Conservation (phyloP, 129 eudicot species). For the Lonicera japonica region DNA sequence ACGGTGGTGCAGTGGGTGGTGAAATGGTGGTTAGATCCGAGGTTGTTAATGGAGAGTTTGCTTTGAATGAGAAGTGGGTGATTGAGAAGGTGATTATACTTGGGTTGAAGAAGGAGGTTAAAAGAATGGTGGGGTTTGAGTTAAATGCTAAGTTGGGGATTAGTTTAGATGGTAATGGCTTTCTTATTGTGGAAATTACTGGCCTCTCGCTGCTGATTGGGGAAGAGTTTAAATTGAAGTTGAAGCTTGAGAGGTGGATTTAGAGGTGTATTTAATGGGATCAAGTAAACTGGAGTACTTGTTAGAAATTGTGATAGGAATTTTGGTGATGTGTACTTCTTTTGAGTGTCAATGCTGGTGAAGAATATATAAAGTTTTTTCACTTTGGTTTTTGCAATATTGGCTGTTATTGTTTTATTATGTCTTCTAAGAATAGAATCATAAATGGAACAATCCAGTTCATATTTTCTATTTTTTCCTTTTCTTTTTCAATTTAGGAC, state of each 20-base stretch:
- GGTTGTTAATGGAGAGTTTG: slow-evolving; percentile 55
- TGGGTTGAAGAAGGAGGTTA: slow-evolving; percentile 42
- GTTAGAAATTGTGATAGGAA: too few relatives aligned
- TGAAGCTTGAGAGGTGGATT: slow-evolving; percentile 8
- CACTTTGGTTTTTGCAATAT: too few relatives aligned
- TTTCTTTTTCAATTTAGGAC: too few relatives aligned
- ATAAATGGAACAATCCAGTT: too few relatives aligned
- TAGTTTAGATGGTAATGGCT: slow-evolving; percentile 17
- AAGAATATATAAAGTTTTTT: neutral
- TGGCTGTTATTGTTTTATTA: too few relatives aligned
- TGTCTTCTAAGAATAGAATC: too few relatives aligned
- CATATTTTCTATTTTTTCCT: too few relatives aligned
- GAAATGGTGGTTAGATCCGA: slow-evolving; percentile 30
- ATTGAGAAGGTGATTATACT: slow-evolving; percentile 56
- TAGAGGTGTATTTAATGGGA: too few relatives aligned
- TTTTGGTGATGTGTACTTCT: too few relatives aligned
- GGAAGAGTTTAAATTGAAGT: slow-evolving; percentile 36
- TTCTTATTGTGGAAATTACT: slow-evolving; percentile 27
- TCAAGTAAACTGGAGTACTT: too few relatives aligned
- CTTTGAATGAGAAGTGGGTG: slow-evolving; percentile 39
- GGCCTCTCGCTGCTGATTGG: slow-evolving; percentile 44
- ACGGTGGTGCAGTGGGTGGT: slow-evolving; percentile 14
- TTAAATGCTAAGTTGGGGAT: neutral
- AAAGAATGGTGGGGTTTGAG: slow-evolving; percentile 7
- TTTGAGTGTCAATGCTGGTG: too few relatives aligned